Evolutionary conservation across 257 asterid species (phyloP), one percentile per base, ranked within the genome.

Genomic region (Capsicum baccatum): DNA sequence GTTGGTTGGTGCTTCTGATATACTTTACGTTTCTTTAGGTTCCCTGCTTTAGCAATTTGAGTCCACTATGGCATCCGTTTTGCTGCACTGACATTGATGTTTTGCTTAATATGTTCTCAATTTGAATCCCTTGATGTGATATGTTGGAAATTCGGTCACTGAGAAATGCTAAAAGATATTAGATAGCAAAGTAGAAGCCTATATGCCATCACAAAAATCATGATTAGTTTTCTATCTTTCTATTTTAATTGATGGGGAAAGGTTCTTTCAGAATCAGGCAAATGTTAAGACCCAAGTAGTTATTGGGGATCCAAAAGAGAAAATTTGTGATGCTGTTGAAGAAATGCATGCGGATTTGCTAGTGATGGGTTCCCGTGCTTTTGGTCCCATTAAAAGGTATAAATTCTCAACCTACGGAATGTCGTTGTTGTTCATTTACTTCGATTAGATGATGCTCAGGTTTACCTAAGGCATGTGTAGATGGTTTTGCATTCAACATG

Each of bases 271-370:
- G 76, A 16, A 79, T 55, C 84, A 88, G 92, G 86, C 62, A 11
- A 66, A 84, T 54, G 90, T 88, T 33, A 85, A 88, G 83, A 84
- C 91, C 11, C 79, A 87, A 85, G 90, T 90, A 67, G 85, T 88
- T 56, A 52, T 90, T 76, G 92, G 92, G 58, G 91, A 90, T 84
- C 88, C 92, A 9, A 90, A 88, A 87, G 90, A 90, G 81, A 90
- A 87, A 85, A 90, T 88, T 37, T 90, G 92, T 88, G 92, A 88
- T 83, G 89, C 82, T 83, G 91, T 89, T 70, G 91, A 88, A 76
- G 87, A 90, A 63, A 84, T 88, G 87, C 87, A 87, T 78, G 91
- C 89, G 60, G 90, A 90, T 84, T 83, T 90, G 59, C 86, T 90
- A 2, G 91, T 88, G 76, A 87, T 90, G 90, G 92, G 92, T 1